A percentile compares a stretch with the other conserved stretches of the same genome.
phyloP scores from a whole-genome alignment of 352 stramenopile species.

The Pythium myriotylum region DNA sequence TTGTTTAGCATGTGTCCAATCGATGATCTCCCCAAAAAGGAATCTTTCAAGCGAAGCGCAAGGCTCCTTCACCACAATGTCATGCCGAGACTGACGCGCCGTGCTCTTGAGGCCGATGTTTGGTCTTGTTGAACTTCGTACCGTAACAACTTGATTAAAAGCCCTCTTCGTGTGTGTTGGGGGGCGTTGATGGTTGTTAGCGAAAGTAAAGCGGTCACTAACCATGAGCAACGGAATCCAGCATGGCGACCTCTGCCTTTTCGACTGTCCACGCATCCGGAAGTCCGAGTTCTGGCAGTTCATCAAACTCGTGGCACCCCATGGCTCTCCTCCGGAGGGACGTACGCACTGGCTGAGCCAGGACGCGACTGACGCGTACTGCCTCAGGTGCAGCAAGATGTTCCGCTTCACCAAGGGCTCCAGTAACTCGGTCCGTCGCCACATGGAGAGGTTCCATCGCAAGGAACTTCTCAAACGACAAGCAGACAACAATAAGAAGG shows the following conservation, averaged over 20 bases:
- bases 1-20: too few species aligned
- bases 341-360: conserved; percentile 62
- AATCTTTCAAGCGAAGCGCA: too few species aligned
- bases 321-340: conserved; percentile 29
- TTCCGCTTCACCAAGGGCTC: conserved; percentile 62
- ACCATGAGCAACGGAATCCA: conserved; percentile 54
- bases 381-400: conserved; percentile 46
- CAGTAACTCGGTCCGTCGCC: conserved; percentile 57
- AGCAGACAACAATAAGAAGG: conserved; percentile 24
- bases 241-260: conserved; percentile 57
- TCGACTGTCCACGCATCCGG: conserved; percentile 57
- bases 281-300: conserved; percentile 67
- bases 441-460: conserved; percentile 62
- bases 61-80: too few species aligned
- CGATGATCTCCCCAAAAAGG: too few species aligned
- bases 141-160: conserved; percentile 4
- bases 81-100: too few species aligned
- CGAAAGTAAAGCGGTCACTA: background rate
- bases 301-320: conserved; percentile 55
- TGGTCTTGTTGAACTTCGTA: too few species aligned
- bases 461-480: conserved; percentile 43
- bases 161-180: conserved; percentile 12
- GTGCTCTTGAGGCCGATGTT: too few species aligned
- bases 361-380: conserved; percentile 53
- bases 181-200: conserved; percentile 27